phyloP scores from a whole-genome alignment of 164 flowering plant genomes.

The Chimonanthus praecox region DNA sequence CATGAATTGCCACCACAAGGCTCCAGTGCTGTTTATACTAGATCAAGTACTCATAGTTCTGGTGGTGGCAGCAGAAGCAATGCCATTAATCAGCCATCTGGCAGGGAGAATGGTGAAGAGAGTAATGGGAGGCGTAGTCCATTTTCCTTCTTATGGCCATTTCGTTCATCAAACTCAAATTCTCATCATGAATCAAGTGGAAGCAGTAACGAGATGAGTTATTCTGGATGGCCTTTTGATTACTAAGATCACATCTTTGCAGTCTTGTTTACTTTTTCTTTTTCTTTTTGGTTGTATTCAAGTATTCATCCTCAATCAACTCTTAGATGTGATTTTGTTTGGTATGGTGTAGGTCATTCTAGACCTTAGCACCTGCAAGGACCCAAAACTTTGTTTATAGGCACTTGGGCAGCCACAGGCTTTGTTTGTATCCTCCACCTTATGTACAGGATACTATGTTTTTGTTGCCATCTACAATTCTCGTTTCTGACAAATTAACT shows the following conservation, averaged over 20 bases:
- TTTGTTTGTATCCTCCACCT: constrained; percentile 1
- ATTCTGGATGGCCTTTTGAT: constrained; percentile 62
- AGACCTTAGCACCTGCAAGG: neutral
- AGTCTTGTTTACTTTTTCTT: constrained; percentile 4
- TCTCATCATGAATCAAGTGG: constrained; percentile 36
- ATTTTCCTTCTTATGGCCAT: constrained; percentile 73
- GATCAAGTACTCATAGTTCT: constrained; percentile 23
- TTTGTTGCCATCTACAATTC: too few relatives aligned
- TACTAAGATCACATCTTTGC: constrained; percentile 12
- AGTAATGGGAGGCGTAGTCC: constrained; percentile 49
- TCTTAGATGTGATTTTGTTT: neutral
- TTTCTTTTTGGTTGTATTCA: neutral
- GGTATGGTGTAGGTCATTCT: neutral
- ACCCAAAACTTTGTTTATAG: constrained; percentile 6
- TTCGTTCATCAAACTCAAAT: constrained; percentile 49
- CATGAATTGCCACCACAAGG: constrained; percentile 47
- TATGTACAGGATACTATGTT: constrained; percentile 4
- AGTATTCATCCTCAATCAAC: neutral
- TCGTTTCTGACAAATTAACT: too few relatives aligned
- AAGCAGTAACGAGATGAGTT: constrained; percentile 37
- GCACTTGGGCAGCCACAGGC: neutral
- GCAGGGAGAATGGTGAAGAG: constrained; percentile 27
- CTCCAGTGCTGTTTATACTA: constrained; percentile 17
- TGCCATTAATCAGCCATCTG: neutral
- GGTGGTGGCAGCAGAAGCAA: constrained; percentile 16